Percentiles rank a stretch among this genome's conserved stretches.
Conservation (phyloP, 2,329 filamentous ascomycete genomes). For the Alternaria postmessia region DNA sequence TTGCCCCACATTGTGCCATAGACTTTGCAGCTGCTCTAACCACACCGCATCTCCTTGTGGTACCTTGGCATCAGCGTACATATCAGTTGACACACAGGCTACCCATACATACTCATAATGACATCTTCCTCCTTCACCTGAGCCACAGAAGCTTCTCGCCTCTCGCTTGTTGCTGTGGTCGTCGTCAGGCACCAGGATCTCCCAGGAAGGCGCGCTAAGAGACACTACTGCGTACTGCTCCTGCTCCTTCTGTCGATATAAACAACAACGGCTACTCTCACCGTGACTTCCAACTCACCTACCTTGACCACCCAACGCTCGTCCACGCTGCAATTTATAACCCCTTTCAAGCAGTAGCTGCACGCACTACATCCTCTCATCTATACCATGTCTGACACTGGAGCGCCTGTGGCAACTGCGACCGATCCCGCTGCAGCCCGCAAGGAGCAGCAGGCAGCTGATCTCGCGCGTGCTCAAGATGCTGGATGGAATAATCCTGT, state of each 20-base stretch:
- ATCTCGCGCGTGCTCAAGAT: slow-evolving; percentile 40
- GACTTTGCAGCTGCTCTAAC: not conserved
- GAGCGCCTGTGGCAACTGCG: slow-evolving; percentile 13
- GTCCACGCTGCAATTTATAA: not conserved
- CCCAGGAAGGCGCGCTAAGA: slow-evolving; percentile 8
- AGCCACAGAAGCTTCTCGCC: slow-evolving; percentile 7
- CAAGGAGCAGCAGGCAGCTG: slow-evolving; percentile 35
- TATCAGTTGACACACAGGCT: not conserved
- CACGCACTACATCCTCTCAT: not conserved
- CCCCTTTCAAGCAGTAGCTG: not conserved
- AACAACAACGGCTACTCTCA: slow-evolving; percentile 10
- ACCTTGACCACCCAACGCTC: not conserved
- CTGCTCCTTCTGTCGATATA: slow-evolving; percentile 15
- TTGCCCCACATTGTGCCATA: not conserved
- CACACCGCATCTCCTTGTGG: not conserved
- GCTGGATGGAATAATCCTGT: slow-evolving; percentile 59
- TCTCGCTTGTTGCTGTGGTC: slow-evolving; percentile 1
- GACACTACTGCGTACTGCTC: slow-evolving; percentile 10
- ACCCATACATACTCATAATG: slow-evolving; percentile 1
- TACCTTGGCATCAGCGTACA: not conserved
- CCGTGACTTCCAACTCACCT: not conserved
- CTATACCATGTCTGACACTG: slow-evolving; percentile 33
- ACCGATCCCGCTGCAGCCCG: slow-evolving; percentile 27
- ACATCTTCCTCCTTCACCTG: slow-evolving; percentile 7
- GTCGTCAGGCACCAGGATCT: slow-evolving; percentile 6